Percentiles rank a stretch among this genome's conserved stretches.
phyloP scores from a whole-genome alignment of 2,329 filamentous ascomycete genomes.

The Scytalidium lignicola region DNA sequence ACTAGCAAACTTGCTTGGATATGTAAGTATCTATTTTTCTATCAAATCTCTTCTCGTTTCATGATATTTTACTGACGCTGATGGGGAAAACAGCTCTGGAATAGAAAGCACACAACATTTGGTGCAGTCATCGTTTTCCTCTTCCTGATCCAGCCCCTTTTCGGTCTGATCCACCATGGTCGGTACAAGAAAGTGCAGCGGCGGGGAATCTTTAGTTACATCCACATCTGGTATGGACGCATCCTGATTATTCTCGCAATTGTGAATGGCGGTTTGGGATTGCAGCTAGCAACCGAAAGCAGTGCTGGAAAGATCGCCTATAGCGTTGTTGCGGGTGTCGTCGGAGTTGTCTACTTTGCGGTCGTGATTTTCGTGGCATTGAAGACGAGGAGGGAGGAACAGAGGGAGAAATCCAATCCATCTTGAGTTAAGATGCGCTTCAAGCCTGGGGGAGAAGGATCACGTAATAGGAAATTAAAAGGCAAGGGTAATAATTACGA shows the following conservation, averaged over 20 bases:
- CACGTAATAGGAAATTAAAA: too few relatives aligned
- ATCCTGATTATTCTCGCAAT: conserved; percentile 50
- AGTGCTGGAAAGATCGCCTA: conserved; percentile 44
- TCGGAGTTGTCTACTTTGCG: conserved; percentile 38
- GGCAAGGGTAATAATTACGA: too few relatives aligned
- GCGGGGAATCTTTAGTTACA: conserved; percentile 47
- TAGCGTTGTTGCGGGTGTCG: conserved; percentile 43
- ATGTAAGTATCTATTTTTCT: conserved; percentile 37
- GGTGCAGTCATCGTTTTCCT: conserved; percentile 49
- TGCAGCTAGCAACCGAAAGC: conserved; percentile 38
- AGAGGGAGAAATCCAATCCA: neutral
- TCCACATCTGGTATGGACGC: conserved; percentile 57
- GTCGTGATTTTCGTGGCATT: conserved; percentile 9
- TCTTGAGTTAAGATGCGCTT: neutral
- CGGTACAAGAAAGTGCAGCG: conserved; percentile 41
- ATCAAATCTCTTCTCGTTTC: conserved; percentile 4
- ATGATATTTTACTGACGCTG: neutral
- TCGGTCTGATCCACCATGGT: conserved; percentile 51
- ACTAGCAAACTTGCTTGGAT: conserved; percentile 32
- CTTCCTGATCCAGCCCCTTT: conserved; percentile 48
- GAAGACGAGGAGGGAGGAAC: neutral
- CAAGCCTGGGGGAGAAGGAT: too few relatives aligned
- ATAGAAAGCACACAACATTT: conserved; percentile 45
- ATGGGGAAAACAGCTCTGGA: conserved; percentile 38
- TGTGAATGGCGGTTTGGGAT: conserved; percentile 56